Evolutionary conservation across 192 early-diverging fungal species (phyloP).

Genomic region (Rhizophagus sp.): DNA sequence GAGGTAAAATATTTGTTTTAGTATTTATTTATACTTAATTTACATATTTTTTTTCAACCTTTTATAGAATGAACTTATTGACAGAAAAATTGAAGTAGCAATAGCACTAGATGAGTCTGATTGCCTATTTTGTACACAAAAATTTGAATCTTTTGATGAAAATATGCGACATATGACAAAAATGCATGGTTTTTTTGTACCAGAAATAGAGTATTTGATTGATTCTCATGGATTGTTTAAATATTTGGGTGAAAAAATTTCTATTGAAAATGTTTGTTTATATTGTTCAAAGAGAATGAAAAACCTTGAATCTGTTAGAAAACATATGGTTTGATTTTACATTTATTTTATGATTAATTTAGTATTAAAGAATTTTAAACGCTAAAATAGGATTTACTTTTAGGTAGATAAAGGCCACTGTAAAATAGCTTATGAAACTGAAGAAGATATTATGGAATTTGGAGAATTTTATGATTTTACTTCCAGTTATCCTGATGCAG

Average conservation of each 20-base stretch:
- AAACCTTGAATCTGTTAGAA: constrained; percentile 88
- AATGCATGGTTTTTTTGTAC: constrained; percentile 93
- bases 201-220: constrained; percentile 91
- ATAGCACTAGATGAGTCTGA: constrained; percentile 67
- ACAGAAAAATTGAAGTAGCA: constrained; percentile 77
- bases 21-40: neutral
- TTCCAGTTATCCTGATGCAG: constrained; percentile 76
- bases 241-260: constrained; percentile 94
- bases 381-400: neutral
- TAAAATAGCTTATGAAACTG: constrained; percentile 95
- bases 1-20: neutral
- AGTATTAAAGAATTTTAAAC: neutral
- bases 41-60: constrained; percentile 24
- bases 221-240: constrained; percentile 86
- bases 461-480: constrained; percentile 97
- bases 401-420: constrained; percentile 91
- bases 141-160: constrained; percentile 60
- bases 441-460: constrained; percentile 87
- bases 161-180: constrained; percentile 93
- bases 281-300: constrained; percentile 87
- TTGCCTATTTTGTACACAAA: constrained; percentile 92
- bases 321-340: constrained; percentile 74
- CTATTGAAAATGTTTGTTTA: constrained; percentile 92
- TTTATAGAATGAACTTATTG: constrained; percentile 67
- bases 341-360: neutral